Evolutionary conservation across 2,329 filamentous ascomycete genomes (phyloP), one percentile per base, ranked within the genome.

Genomic region (Colletotrichum sp.): DNA sequence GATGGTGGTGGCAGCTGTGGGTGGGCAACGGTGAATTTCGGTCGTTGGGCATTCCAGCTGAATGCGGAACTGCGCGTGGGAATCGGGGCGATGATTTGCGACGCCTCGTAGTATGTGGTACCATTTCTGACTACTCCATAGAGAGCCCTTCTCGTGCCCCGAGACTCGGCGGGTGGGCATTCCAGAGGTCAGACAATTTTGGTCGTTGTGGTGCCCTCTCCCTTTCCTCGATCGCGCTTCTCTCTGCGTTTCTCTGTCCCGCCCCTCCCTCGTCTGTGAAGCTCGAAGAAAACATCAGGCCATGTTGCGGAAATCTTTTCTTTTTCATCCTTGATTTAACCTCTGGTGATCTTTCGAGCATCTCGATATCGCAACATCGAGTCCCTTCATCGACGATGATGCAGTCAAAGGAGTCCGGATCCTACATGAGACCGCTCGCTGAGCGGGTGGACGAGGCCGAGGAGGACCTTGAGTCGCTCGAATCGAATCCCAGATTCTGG

Each of bases 361-460:
- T 52, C 44, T 52, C 44, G 36, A 36, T 62, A 15, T 27, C 34
- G 36, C 34, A 22, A 27, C 16, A 22, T 15, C 27, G 15, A 30
- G 15, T 29, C 39, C 71, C 6, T 64, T 64, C 25, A 69, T 66
- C 72, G 78, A 73, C 66, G 72, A 79, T 64, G 63, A 78, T 78
- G 77, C 67, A 76, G 36, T 44, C 76, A 55, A 77, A 78, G 27
- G 69, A 72, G 15, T 65, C 63, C 4, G 65, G 49, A 22, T 52
- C 67, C 2, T 63, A 72, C 39, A 65, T 63, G 9, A 72, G 30
- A 22, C 77, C 73, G 30, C 62, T 78, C 62, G 77, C 77, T 16
- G 71, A 77, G 39, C 70, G 74, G 2, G 61, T 72, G 29, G 76
- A 78, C 30, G 77, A 78, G n/a, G 74, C 78, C 15, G 78, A 78